A percentile compares a stretch with the other conserved stretches of the same genome.
Conservation (phyloP, 2,329 filamentous ascomycete genomes). For the Zymoseptoria crescenta region DNA sequence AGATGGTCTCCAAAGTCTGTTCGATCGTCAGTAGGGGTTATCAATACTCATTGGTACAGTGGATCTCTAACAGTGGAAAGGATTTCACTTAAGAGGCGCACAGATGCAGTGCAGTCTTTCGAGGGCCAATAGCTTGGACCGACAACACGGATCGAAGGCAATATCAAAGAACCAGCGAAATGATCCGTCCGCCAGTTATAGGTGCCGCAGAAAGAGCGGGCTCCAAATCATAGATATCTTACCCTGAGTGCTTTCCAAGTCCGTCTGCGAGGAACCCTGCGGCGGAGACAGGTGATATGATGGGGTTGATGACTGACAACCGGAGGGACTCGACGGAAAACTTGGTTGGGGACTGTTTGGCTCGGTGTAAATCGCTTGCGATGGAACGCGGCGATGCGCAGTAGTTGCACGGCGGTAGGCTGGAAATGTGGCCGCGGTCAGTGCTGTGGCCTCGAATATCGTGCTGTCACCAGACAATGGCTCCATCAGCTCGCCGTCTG, state of each 20-base stretch:
- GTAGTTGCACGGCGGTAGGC: background rate
- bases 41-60: background rate
- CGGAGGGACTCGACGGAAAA: background rate
- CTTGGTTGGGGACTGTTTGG: background rate
- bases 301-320: background rate
- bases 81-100: background rate
- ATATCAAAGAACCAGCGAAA: background rate
- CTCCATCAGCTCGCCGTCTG: background rate
- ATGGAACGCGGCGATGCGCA: background rate
- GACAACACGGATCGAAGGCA: background rate
- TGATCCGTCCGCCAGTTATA: background rate
- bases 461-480: background rate
- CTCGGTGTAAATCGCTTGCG: background rate
- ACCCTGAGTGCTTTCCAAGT: background rate
- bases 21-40: background rate
- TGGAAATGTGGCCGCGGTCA: background rate
- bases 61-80: background rate
- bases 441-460: background rate
- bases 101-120: background rate
- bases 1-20: background rate
- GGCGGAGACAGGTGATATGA: background rate
- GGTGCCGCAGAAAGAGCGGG: background rate
- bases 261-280: background rate
- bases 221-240: background rate
- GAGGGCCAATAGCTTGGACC: background rate